Conservation (phyloP, 2,329 filamentous ascomycete species). For the Colletotrichum scovillei region DNA sequence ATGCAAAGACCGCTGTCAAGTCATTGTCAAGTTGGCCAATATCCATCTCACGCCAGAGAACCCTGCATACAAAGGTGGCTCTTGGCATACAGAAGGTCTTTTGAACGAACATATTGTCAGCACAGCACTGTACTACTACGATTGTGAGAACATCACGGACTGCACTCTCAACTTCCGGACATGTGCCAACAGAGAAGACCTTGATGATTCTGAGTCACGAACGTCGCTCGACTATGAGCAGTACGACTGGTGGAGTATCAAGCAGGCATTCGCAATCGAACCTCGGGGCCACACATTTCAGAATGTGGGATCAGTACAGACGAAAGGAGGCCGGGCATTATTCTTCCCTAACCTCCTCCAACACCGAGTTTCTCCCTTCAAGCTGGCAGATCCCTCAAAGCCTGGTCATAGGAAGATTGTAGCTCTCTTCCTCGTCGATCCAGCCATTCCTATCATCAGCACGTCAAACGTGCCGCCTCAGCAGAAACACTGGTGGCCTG, state of each 20-base stretch:
- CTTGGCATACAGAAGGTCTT: conserved; percentile 67
- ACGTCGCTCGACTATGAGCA: conserved; percentile 44
- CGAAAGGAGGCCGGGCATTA: conserved; percentile 59
- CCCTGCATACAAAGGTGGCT: conserved; percentile 62
- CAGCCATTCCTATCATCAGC: conserved; percentile 55
- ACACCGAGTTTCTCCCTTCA: conserved; percentile 63
- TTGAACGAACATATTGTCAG: conserved; percentile 73
- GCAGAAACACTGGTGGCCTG: conserved; percentile 51
- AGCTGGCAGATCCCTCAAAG: conserved; percentile 60
- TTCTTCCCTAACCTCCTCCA: conserved; percentile 67
- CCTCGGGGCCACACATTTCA: conserved; percentile 44
- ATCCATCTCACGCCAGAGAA: conserved; percentile 71
- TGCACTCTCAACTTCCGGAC: conserved; percentile 63
- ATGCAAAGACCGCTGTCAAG: conserved; percentile 57
- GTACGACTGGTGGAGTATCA: conserved; percentile 46
- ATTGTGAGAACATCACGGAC: conserved; percentile 68
- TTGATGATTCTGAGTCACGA: conserved; percentile 39
- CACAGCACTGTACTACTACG: conserved; percentile 73
- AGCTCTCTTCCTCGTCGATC: conserved; percentile 71
- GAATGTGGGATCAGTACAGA: conserved; percentile 59
- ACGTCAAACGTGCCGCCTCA: conserved; percentile 58
- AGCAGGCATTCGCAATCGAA: conserved; percentile 48
- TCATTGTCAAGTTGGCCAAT: conserved; percentile 73
- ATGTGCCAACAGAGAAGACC: conserved; percentile 44
- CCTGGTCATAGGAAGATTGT: conserved; percentile 71